phyloP scores from a whole-genome alignment of 1,139 yeast genomes.

The Diutina sp. region DNA sequence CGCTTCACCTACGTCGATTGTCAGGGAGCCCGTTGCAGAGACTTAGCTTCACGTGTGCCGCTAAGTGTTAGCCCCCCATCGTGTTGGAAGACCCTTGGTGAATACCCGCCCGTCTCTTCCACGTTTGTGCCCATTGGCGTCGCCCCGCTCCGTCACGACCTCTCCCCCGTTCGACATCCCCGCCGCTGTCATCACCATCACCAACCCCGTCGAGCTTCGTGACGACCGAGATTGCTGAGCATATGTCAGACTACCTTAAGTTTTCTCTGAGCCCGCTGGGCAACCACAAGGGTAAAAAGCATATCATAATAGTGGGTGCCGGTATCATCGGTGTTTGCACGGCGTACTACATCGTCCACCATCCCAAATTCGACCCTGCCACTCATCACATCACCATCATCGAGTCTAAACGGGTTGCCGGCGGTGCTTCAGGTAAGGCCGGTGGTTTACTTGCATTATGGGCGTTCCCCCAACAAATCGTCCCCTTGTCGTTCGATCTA shows the following conservation, averaged over 20 bases:
- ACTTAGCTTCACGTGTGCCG: background rate
- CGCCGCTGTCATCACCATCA: background rate
- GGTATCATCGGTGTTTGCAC: slow-evolving; percentile 95
- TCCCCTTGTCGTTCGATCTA: slow-evolving; percentile 72
- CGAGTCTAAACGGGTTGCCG: slow-evolving; percentile 87
- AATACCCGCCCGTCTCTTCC: background rate
- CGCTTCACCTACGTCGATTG: background rate
- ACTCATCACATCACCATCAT: slow-evolving; percentile 76
- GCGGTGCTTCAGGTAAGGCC: slow-evolving; percentile 97
- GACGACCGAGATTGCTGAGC: background rate
- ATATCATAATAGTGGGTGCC: slow-evolving; percentile 75
- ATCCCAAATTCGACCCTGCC: slow-evolving; percentile 61
- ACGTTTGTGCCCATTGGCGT: background rate
- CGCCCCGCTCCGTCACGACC: background rate
- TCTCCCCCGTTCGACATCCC: background rate
- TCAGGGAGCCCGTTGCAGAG: background rate
- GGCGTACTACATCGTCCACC: slow-evolving; percentile 77
- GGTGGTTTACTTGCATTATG: slow-evolving; percentile 90
- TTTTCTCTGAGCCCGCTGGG: slow-evolving; percentile 38
- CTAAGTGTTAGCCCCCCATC: background rate
- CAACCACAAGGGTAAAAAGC: slow-evolving; percentile 47
- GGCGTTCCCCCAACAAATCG: slow-evolving; percentile 96
- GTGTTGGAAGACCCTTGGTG: background rate
- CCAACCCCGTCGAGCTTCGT: background rate
- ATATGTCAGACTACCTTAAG: slow-evolving; percentile 24